phyloP scores from a whole-genome alignment of 2,329 filamentous ascomycete genomes.

The Paraconiothyrium brasiliense region DNA sequence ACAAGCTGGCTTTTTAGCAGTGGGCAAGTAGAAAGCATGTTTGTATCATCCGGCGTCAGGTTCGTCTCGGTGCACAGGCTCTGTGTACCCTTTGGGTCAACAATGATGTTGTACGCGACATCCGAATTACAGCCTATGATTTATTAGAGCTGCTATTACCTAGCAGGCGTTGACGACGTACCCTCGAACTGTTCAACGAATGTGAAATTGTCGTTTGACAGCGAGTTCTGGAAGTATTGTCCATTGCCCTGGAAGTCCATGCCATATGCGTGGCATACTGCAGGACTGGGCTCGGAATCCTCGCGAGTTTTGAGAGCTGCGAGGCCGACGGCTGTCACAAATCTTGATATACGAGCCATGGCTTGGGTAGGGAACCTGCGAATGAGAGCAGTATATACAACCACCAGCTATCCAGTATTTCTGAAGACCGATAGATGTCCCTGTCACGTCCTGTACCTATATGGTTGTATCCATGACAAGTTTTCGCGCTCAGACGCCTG shows the following conservation, averaged over 20 bases:
- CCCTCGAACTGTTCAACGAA: constrained; percentile 53
- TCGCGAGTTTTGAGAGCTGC: constrained; percentile 14
- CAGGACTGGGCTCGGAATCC: constrained; percentile 19
- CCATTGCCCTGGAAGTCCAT: constrained; percentile 53
- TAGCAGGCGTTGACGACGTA: not conserved
- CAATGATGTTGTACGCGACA: constrained; percentile 49
- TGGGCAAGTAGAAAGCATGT: constrained; percentile 50
- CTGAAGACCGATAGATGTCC: not conserved
- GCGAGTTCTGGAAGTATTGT: constrained; percentile 53
- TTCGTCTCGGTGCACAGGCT: constrained; percentile 48
- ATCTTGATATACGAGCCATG: constrained; percentile 21
- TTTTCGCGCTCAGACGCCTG: not conserved
- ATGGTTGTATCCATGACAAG: not conserved
- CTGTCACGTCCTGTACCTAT: not conserved
- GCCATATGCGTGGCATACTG: constrained; percentile 33
- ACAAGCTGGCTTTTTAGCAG: constrained; percentile 47
- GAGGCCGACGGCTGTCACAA: constrained; percentile 20
- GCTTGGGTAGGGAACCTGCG: not conserved
- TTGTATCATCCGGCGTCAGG: constrained; percentile 47
- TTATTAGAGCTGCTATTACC: not conserved
- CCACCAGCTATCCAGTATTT: not conserved
- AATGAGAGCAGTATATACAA: not conserved
- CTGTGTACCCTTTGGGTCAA: constrained; percentile 52
- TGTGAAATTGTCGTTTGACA: constrained; percentile 52
- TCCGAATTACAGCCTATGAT: constrained; percentile 46